Conservation (phyloP, 345 rosid species). For the Viola odorata region DNA sequence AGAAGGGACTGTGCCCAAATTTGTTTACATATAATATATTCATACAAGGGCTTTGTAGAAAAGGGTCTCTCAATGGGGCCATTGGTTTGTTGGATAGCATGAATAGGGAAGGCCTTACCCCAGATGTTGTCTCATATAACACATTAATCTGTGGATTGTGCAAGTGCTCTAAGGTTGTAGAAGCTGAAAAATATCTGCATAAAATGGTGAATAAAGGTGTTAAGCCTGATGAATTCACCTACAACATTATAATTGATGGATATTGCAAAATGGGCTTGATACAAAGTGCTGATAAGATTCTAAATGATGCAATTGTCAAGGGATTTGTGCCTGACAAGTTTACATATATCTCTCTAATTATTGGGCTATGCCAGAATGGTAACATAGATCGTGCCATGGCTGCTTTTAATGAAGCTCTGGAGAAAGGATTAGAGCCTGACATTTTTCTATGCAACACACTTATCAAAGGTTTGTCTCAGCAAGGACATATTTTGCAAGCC, state of each 20-base stretch:
- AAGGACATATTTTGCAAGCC: constrained; percentile 71
- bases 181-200: constrained; percentile 66
- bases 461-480: constrained; percentile 69
- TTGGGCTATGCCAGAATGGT: constrained; percentile 66
- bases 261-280: constrained; percentile 66
- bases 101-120: constrained; percentile 47
- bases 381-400: constrained; percentile 63
- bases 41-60: constrained; percentile 74
- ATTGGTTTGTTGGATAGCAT: constrained; percentile 51
- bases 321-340: constrained; percentile 83
- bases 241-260: constrained; percentile 66
- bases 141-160: constrained; percentile 74
- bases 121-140: constrained; percentile 79
- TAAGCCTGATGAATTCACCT: constrained; percentile 69
- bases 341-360: constrained; percentile 65
- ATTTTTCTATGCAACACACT: constrained; percentile 61
- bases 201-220: constrained; percentile 82
- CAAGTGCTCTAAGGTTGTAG: constrained; percentile 50
- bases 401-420: constrained; percentile 48
- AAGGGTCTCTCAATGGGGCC: constrained; percentile 55
- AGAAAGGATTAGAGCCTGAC: constrained; percentile 55
- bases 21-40: constrained; percentile 77
- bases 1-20: constrained; percentile 69
- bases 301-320: constrained; percentile 54
- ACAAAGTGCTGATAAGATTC: constrained; percentile 61